Conservation (phyloP, 768 basidiomycete species). For the Cyclocybe aegerita region DNA sequence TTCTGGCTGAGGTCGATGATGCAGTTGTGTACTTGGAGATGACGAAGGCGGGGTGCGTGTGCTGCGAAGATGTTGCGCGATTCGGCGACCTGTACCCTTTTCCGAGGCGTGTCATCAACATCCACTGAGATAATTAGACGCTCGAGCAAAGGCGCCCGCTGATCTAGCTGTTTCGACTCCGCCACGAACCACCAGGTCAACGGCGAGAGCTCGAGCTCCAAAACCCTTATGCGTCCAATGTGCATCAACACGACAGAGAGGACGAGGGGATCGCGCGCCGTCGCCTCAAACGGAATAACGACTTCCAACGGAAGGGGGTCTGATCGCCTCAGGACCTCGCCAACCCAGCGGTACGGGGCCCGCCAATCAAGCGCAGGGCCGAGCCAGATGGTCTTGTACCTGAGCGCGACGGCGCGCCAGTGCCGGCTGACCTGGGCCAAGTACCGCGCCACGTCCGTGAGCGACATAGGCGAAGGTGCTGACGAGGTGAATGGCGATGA, state of each 20-base stretch:
- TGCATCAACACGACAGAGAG: constrained; percentile 10
- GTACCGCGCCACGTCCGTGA: constrained; percentile 7
- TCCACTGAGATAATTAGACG: constrained; percentile 9
- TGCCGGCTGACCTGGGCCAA: constrained; percentile 16
- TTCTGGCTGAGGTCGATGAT: constrained; percentile 11
- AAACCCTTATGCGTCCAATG: constrained; percentile 14
- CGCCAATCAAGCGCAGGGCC: constrained; percentile 18
- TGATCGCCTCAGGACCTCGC: constrained; percentile 16
- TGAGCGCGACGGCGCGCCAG: constrained; percentile 17
- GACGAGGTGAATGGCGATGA: constrained; percentile 7
- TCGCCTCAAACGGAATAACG: constrained; percentile 14
- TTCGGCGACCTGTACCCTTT: constrained; percentile 6
- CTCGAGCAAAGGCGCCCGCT: constrained; percentile 14
- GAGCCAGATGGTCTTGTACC: constrained; percentile 14
- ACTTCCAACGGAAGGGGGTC: constrained; percentile 14
- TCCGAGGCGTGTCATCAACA: neutral
- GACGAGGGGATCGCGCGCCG: constrained; percentile 5
- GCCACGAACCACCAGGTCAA: constrained; percentile 10
- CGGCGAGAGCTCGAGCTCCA: constrained; percentile 7
- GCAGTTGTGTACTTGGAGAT: constrained; percentile 12
- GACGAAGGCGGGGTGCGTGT: constrained; percentile 14
- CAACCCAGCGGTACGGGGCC: constrained; percentile 15
- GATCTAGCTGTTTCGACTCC: constrained; percentile 10
- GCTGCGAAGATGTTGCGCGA: constrained; percentile 8
- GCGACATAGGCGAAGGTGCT: neutral